Evolutionary conservation across 805 yeast genomes (phyloP), one percentile per base, ranked within the genome.

Genomic region (Diddensiella caesifluorescens): DNA sequence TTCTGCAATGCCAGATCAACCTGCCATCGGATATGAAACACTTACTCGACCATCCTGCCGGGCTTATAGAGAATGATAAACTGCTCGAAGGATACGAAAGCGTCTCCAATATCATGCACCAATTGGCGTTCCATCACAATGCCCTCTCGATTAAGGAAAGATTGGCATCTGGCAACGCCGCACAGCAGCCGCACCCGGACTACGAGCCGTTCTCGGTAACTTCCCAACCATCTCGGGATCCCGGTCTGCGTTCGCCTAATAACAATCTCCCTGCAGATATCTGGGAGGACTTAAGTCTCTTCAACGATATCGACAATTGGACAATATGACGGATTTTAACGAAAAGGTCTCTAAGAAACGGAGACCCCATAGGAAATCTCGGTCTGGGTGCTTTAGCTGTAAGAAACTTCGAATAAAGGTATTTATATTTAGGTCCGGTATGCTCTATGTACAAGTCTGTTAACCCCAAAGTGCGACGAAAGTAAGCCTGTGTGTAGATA

Each of bases 381-480:
- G 44, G n/a, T 13, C 28, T 22, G 44, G 44, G 16, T 41, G 44
- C 29, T 22, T 16, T 7, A 26, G 23, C 4, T 41, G 44, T 18
- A 41, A 41, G 28, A 27, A 29, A 27, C 38, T 30, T 4, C 44
- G 39, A 9, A 41, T 41, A 22, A 41, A 41, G 16, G 32, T 29
- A 29, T 7, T 29, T 29, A n/a, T 7, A 6, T 7, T 29, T 29
- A 13, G 32, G 15, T 7, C 32, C 6, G 15, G 7, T n/a, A 19
- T 7, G 32, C 7, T 7, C 6, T 7, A 29, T 29, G 15, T 29
- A 29, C 16, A n/a, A 9, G 6, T 29, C 19, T 29, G 32, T 23
- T 29, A 29, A n/a, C n/a, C n/a, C n/a, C n/a, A n/a, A n/a, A n/a
- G 27, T 41, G 44, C 33, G 40, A 41, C 21, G 44, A 41, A 25